Conservation (phyloP, 2,329 filamentous ascomycete species). For the Talaromyces sp. region DNA sequence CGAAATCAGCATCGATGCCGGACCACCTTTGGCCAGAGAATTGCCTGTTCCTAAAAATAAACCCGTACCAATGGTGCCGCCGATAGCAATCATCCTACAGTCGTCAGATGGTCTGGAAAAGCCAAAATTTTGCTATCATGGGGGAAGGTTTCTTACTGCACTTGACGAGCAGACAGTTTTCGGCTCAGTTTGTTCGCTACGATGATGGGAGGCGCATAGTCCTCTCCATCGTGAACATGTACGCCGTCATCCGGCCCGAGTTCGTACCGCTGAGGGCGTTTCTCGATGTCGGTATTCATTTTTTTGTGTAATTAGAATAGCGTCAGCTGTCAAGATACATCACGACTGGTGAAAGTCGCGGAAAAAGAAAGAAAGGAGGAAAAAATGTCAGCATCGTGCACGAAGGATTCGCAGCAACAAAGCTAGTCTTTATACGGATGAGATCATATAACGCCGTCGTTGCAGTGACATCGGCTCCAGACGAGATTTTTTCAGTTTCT, state of each 20-base stretch:
- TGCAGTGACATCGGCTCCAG: background rate
- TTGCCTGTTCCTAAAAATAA: constrained; percentile 42
- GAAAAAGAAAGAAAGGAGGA: background rate
- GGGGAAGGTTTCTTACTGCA: constrained; percentile 34
- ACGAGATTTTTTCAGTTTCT: constrained; percentile 1
- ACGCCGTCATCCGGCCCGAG: background rate
- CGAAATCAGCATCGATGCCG: constrained; percentile 43
- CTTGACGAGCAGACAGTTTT: constrained; percentile 55
- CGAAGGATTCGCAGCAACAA: background rate
- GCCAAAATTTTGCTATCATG: too few relatives aligned
- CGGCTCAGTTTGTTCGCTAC: constrained; percentile 52
- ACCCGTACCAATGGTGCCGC: constrained; percentile 44
- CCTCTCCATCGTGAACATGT: background rate
- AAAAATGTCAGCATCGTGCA: background rate
- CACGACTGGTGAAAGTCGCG: background rate
- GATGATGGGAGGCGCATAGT: constrained; percentile 19
- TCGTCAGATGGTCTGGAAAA: too few relatives aligned
- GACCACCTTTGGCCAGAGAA: constrained; percentile 34
- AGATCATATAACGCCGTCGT: background rate
- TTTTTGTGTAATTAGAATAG: background rate
- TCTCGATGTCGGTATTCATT: constrained; percentile 14
- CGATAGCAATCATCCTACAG: constrained; percentile 47
- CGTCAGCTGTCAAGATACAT: background rate
- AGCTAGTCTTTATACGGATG: background rate
- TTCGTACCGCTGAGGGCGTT: constrained; percentile 1